These are phyloP conservation scores for Ascochyta viciae-villosae DNA, from an alignment of 2,329 filamentous ascomycete species.

Conservation along the genomic window DNA sequence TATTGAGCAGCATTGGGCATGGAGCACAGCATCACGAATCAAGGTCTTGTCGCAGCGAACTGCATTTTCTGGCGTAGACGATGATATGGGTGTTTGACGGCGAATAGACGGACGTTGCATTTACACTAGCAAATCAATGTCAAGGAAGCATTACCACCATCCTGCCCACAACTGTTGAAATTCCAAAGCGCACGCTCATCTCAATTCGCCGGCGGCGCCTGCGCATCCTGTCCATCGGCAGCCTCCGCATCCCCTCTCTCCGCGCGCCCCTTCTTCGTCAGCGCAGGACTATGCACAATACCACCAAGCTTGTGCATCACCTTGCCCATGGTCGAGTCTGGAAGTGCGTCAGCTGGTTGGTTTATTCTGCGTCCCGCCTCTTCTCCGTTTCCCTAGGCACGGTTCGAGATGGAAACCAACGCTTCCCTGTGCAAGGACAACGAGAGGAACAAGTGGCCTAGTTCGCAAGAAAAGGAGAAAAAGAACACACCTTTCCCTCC, in stretches of 20 bases:
- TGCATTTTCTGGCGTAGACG: constrained; percentile 1
- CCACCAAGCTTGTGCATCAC: constrained; percentile 65
- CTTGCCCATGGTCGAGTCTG: constrained; percentile 62
- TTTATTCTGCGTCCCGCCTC: neutral
- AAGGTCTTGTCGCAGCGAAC: neutral
- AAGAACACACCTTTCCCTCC: constrained; percentile 24
- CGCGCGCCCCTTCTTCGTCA: constrained; percentile 59
- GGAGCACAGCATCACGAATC: neutral
- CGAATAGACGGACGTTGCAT: neutral
- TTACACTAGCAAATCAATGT: constrained; percentile 5
- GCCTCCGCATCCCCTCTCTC: constrained; percentile 54
- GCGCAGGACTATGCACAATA: constrained; percentile 56
- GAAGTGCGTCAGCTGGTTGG: constrained; percentile 3
- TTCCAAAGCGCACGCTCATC: too few species aligned
- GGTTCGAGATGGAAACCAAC: neutral
- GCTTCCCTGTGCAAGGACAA: too few species aligned
- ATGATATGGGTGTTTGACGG: neutral
- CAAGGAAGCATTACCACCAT: neutral
- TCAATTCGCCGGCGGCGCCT: neutral
- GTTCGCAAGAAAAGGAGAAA: too few species aligned
- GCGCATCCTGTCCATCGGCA: neutral
- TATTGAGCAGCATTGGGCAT: constrained; percentile 61
- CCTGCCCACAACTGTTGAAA: neutral
- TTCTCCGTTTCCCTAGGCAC: neutral
- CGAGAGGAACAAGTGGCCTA: too few species aligned